Evolutionary conservation across 345 rosid genomes (phyloP), one percentile per base, ranked within the genome.

Genomic region (Eucalyptus sp.): DNA sequence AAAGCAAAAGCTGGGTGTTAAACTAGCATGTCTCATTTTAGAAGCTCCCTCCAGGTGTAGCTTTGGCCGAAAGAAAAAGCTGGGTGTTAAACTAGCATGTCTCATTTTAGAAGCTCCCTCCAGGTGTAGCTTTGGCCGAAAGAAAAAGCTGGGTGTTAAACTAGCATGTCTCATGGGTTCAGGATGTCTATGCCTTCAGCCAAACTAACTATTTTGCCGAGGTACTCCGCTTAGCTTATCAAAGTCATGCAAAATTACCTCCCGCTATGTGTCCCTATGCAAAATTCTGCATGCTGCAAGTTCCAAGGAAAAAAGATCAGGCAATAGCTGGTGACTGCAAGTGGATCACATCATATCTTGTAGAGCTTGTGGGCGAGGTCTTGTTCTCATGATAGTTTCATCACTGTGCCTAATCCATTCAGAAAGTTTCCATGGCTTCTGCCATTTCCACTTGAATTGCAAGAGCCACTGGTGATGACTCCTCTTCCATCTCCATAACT

Each of bases 391-490:
- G 54, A 98, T 92, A 48, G 95, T 94, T 91, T 95, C 97, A 58
- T 98, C 99, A 90, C 97, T 96, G 90, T 95, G 98, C 90, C 96
- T 94, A 85, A 98, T 98, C 96, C 92, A 93, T 92, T 97, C 99
- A 33, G 99, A 98, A 88, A 98, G 96, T 92, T 96, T 96, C 99
- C 99, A 98, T 81, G 99, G 99, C 92, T 98, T 98, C 92, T 98
- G 99, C 99, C 99, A 98, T 92, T 98, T 98, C 98, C 98, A 98
- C 91, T 98, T 98, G 94, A 96, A 98, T 88, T 98, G 99, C 91
- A 98, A 91, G 62, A 95, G 96, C 99, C 99, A 98, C 86, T 95
- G 98, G 91, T 97, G 99, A 93, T 98, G 99, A 90, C 99, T 95
- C 93, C 99, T 96, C 92, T 98, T 98, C 99, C 99, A 98, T 94